Base-by-base conservation (phyloP, 202 grass and related monocot species). In the Bolboschoenoplectus hybrid region DNA sequence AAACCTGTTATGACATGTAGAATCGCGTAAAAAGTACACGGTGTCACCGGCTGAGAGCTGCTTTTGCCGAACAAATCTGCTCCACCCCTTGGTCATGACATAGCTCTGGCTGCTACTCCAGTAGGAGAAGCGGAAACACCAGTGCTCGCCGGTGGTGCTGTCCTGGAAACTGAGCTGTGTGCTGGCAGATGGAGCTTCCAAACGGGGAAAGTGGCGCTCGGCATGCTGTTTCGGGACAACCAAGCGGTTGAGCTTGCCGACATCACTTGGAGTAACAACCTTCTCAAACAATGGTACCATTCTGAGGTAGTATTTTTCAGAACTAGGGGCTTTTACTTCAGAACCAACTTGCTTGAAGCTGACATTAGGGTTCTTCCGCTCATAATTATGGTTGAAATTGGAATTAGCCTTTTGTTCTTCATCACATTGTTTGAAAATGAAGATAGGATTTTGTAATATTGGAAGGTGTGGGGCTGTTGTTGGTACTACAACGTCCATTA, bases 91-190 rank as follows among this genome's bases (percentile, higher is more conserved):
- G 0, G 88, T 89, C 36, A 89, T 45, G 49, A 89, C 84, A 74
- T 89, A 89, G 72, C 84, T 89, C 6, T 86, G 79, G 85, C 85
- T 89, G 50, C 80, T 89, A n/a, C 57, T 69, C 88, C 88, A 89
- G 61, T 87, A 89, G 3, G 80, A 84, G 84, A 86, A 89, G 14
- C 88, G 67, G 53, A 89, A 84, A 49, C 71, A 56, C 88, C 88
- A 87, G 13, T 89, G 75, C 44, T 91, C 88, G 0, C 90, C 88
- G 0, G 72, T 87, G 4, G 51, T 84, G 6, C 81, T 26, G 71
- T 94, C 92, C 86, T 90, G 87, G 62, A 91, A 90, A 69, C 86
- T 88, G 57, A 92, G 88, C 9, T 88, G 67, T 72, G 89, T 80
- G 44, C 90, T 90, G 1, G 44, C 85, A 66, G 60, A 41, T n/a